Base-by-base conservation (phyloP, 768 basidiomycete species). In the Lactarius hengduanensis region DNA sequence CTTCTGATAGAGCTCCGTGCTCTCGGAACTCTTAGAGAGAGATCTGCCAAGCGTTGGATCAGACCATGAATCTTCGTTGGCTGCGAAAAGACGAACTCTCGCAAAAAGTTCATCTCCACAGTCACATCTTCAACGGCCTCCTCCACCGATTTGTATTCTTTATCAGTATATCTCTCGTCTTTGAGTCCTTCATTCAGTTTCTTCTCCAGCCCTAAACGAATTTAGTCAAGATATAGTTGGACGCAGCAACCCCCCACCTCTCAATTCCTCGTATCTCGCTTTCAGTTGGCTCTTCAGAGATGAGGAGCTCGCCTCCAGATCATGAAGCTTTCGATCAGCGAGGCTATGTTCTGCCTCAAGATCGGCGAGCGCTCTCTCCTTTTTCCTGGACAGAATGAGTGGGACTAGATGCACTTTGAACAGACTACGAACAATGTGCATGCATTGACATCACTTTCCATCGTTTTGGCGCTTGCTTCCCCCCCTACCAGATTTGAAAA, bases 401-500 rank as follows among this genome's bases (percentile, higher is more conserved):
- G 13, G n/a, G 26, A 54, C 32, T 41, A 36, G 18, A 20, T 26
- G 62, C 18, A 58, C 8, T 40, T 41, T 50, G 18, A 40, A 22
- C 26, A 1, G 34, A 58, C 34, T 18, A 80, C 84, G 73, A 61
- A 94, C 92, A 78, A 74, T 11, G 81, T 75, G 9, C 85, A 73
- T 20, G 81, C 80, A 28, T 89, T 86, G 6, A 92, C 80, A 63
- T 91, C 89, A 20, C 80, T 80, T 70, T 96, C 94, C 80, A 96
- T 89, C 1, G 81, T 85, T 10, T 87, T 87, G 1, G 80, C 77
- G 7, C 80, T 79, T 0, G 87, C 79, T 45, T 89, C 84, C 50
- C 76, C 77, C 16, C 86, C 87, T n/a, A 88, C 78, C 11, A 92
- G 74, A 66, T 88, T 85, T 45, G 81, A 84, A 72, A 87, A 90